Evolutionary conservation across 1,284 basidiomycete species (phyloP).

Genomic region (Irpex sp.): DNA sequence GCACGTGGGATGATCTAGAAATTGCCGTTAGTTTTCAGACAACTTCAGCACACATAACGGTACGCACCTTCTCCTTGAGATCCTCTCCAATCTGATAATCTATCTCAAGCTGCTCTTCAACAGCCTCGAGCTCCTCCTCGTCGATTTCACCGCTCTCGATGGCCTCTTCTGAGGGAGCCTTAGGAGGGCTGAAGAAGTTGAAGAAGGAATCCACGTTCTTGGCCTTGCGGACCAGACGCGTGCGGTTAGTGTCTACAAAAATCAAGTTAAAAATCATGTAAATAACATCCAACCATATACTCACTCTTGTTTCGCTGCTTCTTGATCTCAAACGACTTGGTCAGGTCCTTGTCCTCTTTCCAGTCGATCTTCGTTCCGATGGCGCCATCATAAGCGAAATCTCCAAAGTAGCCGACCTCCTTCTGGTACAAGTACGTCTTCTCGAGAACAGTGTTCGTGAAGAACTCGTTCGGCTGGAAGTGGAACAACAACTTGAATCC

Average conservation of each 20-base stretch:
- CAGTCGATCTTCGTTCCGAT: conserved; percentile 90
- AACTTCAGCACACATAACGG: background rate
- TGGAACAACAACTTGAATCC: conserved; percentile 91
- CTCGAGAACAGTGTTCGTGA: conserved; percentile 79
- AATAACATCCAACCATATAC: conserved; percentile 17
- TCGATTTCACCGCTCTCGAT: conserved; percentile 76
- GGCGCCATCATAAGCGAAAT: conserved; percentile 94
- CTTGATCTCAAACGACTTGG: conserved; percentile 97
- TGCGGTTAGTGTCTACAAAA: conserved; percentile 82
- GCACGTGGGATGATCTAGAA: conserved; percentile 90
- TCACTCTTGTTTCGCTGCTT: conserved; percentile 98
- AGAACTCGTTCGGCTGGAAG: conserved; percentile 86
- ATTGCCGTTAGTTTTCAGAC: background rate
- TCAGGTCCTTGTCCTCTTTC: conserved; percentile 98
- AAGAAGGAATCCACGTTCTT: conserved; percentile 92
- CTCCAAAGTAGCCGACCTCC: conserved; percentile 90
- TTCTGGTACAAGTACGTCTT: conserved; percentile 97
- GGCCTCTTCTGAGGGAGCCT: conserved; percentile 66
- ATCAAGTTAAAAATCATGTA: conserved; percentile 5
- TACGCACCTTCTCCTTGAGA: conserved; percentile 86
- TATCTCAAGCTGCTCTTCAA: conserved; percentile 92
- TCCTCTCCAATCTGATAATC: conserved; percentile 99
- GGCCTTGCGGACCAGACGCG: conserved; percentile 87
- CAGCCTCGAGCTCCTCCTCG: conserved; percentile 84
- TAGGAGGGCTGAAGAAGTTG: conserved; percentile 94